Conservation (phyloP, 352 stramenopile genomes). For the Phytophthora boehmeriae region DNA sequence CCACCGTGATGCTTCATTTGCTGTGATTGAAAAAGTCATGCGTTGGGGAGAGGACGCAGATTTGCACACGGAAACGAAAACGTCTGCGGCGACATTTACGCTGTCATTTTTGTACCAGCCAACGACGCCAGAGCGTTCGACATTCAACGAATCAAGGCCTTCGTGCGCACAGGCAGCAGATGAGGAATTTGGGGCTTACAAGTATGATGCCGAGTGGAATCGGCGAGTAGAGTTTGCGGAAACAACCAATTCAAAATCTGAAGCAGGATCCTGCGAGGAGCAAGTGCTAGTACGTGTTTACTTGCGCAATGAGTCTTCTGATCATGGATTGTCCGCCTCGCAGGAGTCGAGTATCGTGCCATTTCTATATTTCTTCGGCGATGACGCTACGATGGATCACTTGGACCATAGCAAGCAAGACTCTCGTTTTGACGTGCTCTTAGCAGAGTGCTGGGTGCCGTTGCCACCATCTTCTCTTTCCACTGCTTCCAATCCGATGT, state of each 20-base stretch:
- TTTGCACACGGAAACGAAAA: slow-evolving; percentile 19
- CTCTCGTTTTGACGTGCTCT: slow-evolving; percentile 72
- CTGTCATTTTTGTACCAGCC: slow-evolving; percentile 78
- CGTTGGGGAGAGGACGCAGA: slow-evolving; percentile 30
- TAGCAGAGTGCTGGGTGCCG: slow-evolving; percentile 83
- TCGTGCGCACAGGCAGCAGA: slow-evolving; percentile 32
- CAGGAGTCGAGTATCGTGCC: slow-evolving; percentile 87
- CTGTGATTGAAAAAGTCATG: slow-evolving; percentile 74
- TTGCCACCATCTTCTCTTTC: slow-evolving; percentile 50
- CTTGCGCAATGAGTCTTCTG: slow-evolving; percentile 69
- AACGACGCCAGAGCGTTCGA: slow-evolving; percentile 34
- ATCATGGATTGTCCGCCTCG: slow-evolving; percentile 74
- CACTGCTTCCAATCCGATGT: slow-evolving; percentile 25
- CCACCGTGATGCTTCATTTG: slow-evolving; percentile 78
- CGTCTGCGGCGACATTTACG: slow-evolving; percentile 43
- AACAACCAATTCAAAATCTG: slow-evolving; percentile 32
- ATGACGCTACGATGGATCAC: slow-evolving; percentile 87
- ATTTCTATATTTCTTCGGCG: slow-evolving; percentile 89
- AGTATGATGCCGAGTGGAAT: slow-evolving; percentile 87
- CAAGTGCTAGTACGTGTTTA: slow-evolving; percentile 81
- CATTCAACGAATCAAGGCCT: slow-evolving; percentile 27
- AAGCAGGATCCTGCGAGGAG: slow-evolving; percentile 19
- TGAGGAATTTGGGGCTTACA: slow-evolving; percentile 32
- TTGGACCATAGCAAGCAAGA: slow-evolving; percentile 88
- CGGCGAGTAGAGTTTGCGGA: slow-evolving; percentile 81